Evolutionary conservation across 257 asterid species (phyloP), one percentile per base, ranked within the genome.

Genomic region (Leptodermis oblonga): DNA sequence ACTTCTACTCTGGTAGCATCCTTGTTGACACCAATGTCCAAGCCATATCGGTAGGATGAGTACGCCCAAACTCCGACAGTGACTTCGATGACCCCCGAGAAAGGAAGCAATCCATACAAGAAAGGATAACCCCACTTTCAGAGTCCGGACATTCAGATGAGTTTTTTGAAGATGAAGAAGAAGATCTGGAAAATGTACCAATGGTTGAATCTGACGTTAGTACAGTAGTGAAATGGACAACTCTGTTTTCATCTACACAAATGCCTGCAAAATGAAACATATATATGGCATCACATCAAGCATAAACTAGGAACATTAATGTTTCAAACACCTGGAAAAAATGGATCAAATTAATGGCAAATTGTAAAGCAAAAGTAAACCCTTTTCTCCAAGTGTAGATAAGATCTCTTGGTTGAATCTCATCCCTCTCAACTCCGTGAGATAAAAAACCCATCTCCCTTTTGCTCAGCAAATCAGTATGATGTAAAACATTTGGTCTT

Each of bases 31-130:
- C n/a, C n/a, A n/a, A n/a, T n/a, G n/a, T n/a, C n/a, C n/a, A n/a
- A n/a, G n/a, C n/a, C n/a, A n/a, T n/a, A n/a, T n/a, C n/a, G n/a
- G n/a, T n/a, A 45, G 3, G 14, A 45, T 45, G 51, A 45, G 2
- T 45, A 45, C 17, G 17, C 13, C 74, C 81, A 17, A 75, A 75
- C 49, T 78, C 72, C 30, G 75, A 81, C n/a, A 61, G 74, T 55
- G n/a, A n/a, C n/a, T 70, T 69, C 15, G 78, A 42, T 54, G 72
- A 22, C 25, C 81, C 80, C 25, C 71, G 71, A 42, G 70, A 60
- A 59, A 78, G 73, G 71, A 81, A 81, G 65, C 86, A 78, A 52
- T 78, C 75, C 69, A 78, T 63, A 67, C 83, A 81, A 72, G 83
- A 59, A 31, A 68, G 74, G 22, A 78, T 61, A 33, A 78, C 83